A percentile compares a stretch with the other conserved stretches of the same genome.
phyloP scores from a whole-genome alignment of 2,329 filamentous ascomycete genomes.

The Thielaviopsis musarum region DNA sequence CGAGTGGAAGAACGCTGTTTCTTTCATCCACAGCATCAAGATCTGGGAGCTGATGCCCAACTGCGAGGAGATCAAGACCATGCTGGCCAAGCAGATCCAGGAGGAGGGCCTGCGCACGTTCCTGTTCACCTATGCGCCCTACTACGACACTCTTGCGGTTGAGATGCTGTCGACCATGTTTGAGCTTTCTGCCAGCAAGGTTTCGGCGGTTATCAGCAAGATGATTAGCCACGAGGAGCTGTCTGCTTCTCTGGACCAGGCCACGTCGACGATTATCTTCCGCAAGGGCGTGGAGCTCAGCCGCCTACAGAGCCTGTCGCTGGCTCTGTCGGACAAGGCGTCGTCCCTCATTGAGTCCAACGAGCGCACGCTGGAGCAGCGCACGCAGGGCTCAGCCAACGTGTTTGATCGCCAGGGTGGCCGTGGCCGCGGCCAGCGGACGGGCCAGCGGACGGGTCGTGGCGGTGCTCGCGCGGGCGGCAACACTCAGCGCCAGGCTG shows the following conservation, averaged over 20 bases:
- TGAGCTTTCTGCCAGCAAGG: constrained; percentile 79
- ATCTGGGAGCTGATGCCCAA: constrained; percentile 98
- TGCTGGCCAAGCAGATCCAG: constrained; percentile 96
- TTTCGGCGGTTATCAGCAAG: constrained; percentile 88
- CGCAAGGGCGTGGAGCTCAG: constrained; percentile 97
- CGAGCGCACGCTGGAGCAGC: constrained; percentile 90
- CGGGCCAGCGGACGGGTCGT: constrained; percentile 40
- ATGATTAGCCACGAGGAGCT: constrained; percentile 99
- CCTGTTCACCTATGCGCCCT: constrained; percentile 97
- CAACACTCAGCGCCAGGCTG: constrained; percentile 46
- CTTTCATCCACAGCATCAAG: constrained; percentile 95
- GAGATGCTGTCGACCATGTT: constrained; percentile 84
- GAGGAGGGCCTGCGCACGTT: constrained; percentile 96
- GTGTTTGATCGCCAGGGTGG: constrained; percentile 89
- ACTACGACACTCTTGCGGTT: constrained; percentile 91
- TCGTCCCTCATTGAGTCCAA: constrained; percentile 92
- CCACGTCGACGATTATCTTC: constrained; percentile 96
- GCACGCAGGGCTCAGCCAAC: constrained; percentile 88
- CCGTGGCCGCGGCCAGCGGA: constrained; percentile 50
- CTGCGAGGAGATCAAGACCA: constrained; percentile 81
- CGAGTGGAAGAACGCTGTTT: constrained; percentile 94
- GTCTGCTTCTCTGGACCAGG: constrained; percentile 88
- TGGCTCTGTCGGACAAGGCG: constrained; percentile 91
- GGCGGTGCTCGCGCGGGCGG: constrained; percentile 32
- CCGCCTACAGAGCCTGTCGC: constrained; percentile 82